A percentile compares a stretch with the other conserved stretches of the same genome.
Evolutionary conservation across 441 rosid species (phyloP).

Genomic region (Gossypium laxum): DNA sequence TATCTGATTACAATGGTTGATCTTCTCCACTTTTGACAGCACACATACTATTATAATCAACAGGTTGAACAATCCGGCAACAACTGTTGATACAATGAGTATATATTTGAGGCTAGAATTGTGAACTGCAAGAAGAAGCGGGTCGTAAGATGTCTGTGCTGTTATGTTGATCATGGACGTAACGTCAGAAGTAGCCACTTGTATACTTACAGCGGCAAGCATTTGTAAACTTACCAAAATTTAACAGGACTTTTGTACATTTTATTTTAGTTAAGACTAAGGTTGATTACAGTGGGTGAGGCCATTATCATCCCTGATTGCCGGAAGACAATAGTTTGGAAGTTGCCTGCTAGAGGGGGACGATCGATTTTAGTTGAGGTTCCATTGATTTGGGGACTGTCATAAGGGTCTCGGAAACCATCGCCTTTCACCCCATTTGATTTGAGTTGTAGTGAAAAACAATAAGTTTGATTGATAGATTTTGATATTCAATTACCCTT

Average conservation of each 20-base stretch:
- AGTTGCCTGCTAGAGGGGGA: background rate
- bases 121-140: background rate
- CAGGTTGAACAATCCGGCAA: conserved; percentile 14
- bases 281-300: background rate
- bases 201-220: background rate
- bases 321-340: background rate
- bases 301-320: background rate
- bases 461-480: background rate
- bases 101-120: background rate
- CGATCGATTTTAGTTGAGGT: background rate
- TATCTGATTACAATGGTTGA: background rate
- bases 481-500: background rate
- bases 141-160: background rate
- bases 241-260: background rate
- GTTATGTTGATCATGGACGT: background rate
- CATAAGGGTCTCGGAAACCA: background rate
- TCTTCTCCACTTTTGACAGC: background rate
- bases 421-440: background rate
- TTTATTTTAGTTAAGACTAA: background rate
- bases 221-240: background rate
- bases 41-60: background rate
- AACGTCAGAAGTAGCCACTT: background rate
- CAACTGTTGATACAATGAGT: conserved; percentile 21
- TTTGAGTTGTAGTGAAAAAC: background rate
- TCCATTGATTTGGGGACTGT: background rate